Conservation (phyloP, 139 green algal genomes). For the Nannochloris sp. region DNA sequence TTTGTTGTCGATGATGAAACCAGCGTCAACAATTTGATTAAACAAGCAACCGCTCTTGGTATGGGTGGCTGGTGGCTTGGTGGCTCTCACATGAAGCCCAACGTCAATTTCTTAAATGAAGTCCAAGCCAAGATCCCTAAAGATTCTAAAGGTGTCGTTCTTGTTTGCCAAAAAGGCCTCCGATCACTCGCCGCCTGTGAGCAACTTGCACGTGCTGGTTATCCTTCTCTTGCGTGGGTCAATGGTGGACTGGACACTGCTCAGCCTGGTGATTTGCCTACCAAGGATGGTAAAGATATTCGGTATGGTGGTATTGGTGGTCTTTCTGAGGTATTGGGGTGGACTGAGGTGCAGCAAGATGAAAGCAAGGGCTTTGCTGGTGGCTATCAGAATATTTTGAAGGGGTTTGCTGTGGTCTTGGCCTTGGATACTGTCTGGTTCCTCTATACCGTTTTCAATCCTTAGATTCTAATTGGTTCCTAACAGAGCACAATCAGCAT, state of each 20-base stretch:
- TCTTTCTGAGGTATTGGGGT: constrained; percentile 73
- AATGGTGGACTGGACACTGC: constrained; percentile 86
- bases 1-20: constrained; percentile 59
- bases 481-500: too few relatives aligned
- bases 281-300: constrained; percentile 44
- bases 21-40: constrained; percentile 47
- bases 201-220: constrained; percentile 36
- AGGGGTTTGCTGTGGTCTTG: constrained; percentile 17
- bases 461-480: too few relatives aligned
- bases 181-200: constrained; percentile 75
- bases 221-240: constrained; percentile 78
- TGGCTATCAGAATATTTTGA: constrained; percentile 39
- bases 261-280: constrained; percentile 49
- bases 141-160: constrained; percentile 54
- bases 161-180: constrained; percentile 88
- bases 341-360: constrained; percentile 81
- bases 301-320: constrained; percentile 76
- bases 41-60: constrained; percentile 62
- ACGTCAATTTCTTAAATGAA: constrained; percentile 64
- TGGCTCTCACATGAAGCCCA: constrained; percentile 79
- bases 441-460: neutral
- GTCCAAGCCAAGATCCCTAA: constrained; percentile 62
- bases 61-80: constrained; percentile 91
- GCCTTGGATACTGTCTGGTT: constrained; percentile 22
- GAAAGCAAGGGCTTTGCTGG: constrained; percentile 30